Evolutionary conservation across 1,284 basidiomycete species (phyloP).

Genomic region (Cutaneotrichosporon sp.): DNA sequence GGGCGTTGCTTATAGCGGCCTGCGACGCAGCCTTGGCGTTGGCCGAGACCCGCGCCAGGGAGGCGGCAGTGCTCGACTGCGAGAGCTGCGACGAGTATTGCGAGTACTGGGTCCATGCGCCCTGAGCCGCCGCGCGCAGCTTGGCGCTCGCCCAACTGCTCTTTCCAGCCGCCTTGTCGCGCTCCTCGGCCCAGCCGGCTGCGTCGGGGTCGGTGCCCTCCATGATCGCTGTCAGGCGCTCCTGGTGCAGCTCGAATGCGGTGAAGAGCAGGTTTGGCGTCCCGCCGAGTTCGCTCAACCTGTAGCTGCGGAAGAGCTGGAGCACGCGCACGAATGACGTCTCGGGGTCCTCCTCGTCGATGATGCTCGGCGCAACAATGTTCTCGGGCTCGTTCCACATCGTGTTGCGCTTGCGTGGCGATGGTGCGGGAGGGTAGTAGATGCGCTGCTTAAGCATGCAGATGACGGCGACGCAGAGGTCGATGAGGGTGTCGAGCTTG

Average conservation of each 20-base stretch:
- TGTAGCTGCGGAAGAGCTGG: slow-evolving; percentile 35
- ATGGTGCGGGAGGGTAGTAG: slow-evolving; percentile 15
- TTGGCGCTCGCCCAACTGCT: slow-evolving; percentile 21
- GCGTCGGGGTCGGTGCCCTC: slow-evolving; percentile 35
- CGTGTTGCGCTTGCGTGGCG: slow-evolving; percentile 10
- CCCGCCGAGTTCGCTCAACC: slow-evolving; percentile 35
- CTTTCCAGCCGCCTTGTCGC: slow-evolving; percentile 12
- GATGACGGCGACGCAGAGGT: slow-evolving; percentile 46
- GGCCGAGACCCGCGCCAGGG: slow-evolving; percentile 27
- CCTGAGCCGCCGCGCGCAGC: slow-evolving; percentile 14
- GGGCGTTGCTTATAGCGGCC: slow-evolving; percentile 25
- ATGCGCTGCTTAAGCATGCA: slow-evolving; percentile 35
- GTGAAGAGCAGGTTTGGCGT: slow-evolving; percentile 32
- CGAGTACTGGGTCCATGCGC: slow-evolving; percentile 24
- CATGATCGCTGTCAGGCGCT: slow-evolving; percentile 26
- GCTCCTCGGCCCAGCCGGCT: slow-evolving; percentile 19
- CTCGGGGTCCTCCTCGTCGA: slow-evolving; percentile 30
- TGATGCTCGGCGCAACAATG: slow-evolving; percentile 4
- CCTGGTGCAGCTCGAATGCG: slow-evolving; percentile 37
- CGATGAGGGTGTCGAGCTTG: slow-evolving; percentile 44
- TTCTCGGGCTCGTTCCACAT: slow-evolving; percentile 20
- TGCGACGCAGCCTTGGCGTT: slow-evolving; percentile 34
- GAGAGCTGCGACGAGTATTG: slow-evolving; percentile 15
- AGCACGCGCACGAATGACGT: slow-evolving; percentile 33
- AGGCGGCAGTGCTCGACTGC: slow-evolving; percentile 30